Base-by-base conservation (phyloP, 2,329 filamentous ascomycete genomes). In the Aspergillus glaucus region DNA sequence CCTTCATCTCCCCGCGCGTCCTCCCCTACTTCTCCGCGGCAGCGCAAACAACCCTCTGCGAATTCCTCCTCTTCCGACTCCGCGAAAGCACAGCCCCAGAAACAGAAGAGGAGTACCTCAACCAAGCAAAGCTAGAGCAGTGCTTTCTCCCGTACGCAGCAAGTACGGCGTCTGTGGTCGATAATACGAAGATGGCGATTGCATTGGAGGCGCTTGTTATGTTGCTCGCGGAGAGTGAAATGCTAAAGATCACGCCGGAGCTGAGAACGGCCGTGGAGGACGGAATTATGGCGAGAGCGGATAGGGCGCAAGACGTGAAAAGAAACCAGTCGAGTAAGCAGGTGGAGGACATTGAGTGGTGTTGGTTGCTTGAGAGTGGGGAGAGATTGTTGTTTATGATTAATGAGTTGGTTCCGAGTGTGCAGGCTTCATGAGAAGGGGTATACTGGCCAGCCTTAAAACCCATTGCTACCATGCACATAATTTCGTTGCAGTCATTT, bases 181-280 rank as follows among this genome's bases (percentile, higher is more conserved):
- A 89, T 53, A 91, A 93, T 57, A 83, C 84, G 24, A 87, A 86
- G 63, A 75, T 91, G 34, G 84, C 84, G 2, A 67, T 91, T 8
- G 65, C 87, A 26, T 70, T 89, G 0, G 88, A 92, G 67, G 75
- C 75, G 2, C 66, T 88, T 44, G 60, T 88, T 26, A 75, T 82
- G 42, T 68, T 83, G 6, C 65, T 82, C 24, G 69, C 64, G 10
- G 62, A 60, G 12, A 59, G 61, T 28, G 62, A 65, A 1, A 55
- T 63, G 57, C 39, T 72, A 62, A 51, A 50, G 19, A 46, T 67
- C 53, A 69, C 59, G 3, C 59, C 60, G 1, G 55, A 54, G 5
- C 54, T 85, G 14, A 67, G 68, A 34, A 48, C 62, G 0, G 75
- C 78, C 0, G 69, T 80, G n/a, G 68, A 79, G 50, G 51, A 58